Base-by-base conservation (phyloP, 2,329 filamentous ascomycete species). In the Apiospora sp. region DNA sequence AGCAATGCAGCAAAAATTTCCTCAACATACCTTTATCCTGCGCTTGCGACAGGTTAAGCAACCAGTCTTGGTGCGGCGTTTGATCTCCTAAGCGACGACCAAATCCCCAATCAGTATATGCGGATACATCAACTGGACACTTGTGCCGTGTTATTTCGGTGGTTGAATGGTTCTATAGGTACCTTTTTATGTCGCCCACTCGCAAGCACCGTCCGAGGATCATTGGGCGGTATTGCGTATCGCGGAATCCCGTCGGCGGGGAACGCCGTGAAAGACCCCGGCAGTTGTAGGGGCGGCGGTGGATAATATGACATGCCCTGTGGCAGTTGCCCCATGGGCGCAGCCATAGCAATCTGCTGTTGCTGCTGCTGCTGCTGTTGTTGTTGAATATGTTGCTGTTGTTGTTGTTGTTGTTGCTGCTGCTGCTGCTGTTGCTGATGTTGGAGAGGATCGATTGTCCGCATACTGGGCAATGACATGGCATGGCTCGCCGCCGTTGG, bases 1-100 rank as follows among this genome's bases (percentile, higher is more conserved):
- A 73, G 78, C 46, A 76, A 24, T 41, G 19, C 58, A 41, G 58
- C 58, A n/a, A 64, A 10, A 41, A n/a, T 41, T 24, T 24, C 68
- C 71, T 72, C 73, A 72, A 84, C 87, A 80, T 81, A 90, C 89
- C 88, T 91, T 91, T 79, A 91, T 90, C 76, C 89, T 84, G 76
- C 89, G 86, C 78, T 90, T 90, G 72, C 89, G 87, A 81, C 89
- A 91, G 64, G 89, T 91, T 79, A 91, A 81, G 76, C 89, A 91
- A n/a, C 89, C 89, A 1, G 89, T 91, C 80, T 91, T 91, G 67
- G 89, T 91, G 76, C 89, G 86, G 74, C 89, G 86, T 80, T 90
- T 91, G 78, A 91, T 91, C 80, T 91, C 89, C 89, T 91, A 79
- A 77, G 75, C 58, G 58, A 64, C 58, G 30, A 64, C 58, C 58